A percentile compares a stretch with the other conserved stretches of the same genome.
These are phyloP conservation scores for Dimocarpus longan DNA, from an alignment of 345 rosid genomes.

Conservation along the genomic window DNA sequence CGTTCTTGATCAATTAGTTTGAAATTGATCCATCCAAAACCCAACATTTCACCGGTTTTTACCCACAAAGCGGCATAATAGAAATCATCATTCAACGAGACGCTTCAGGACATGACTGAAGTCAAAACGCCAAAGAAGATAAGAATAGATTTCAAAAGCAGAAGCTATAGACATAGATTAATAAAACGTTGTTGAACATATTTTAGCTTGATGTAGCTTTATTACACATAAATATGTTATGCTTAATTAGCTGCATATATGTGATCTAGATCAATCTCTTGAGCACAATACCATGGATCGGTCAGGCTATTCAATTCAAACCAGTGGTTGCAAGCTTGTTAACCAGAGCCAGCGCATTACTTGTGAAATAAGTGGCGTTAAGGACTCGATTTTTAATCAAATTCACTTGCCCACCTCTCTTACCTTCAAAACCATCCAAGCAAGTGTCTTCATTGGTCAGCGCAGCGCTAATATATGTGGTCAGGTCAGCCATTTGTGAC, in stretches of 20 bases:
- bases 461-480: slow-evolving; percentile 72
- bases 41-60: background rate
- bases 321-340: slow-evolving; percentile 70
- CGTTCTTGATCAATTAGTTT: no score
- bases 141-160: background rate
- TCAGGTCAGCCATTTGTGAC: slow-evolving; percentile 59
- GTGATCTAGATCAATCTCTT: background rate
- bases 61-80: background rate
- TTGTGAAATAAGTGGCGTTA: slow-evolving; percentile 51
- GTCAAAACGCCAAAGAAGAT: background rate
- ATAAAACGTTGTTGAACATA: background rate
- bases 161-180: background rate
- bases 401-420: slow-evolving; percentile 32
- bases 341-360: slow-evolving; percentile 83
- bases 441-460: slow-evolving; percentile 78
- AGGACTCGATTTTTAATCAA: slow-evolving; percentile 42
- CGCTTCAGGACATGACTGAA: no score
- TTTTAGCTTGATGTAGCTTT: background rate
- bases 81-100: no score
- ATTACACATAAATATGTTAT: background rate
- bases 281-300: slow-evolving; percentile 11
- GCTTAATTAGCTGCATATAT: no score
- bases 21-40: background rate
- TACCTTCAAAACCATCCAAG: slow-evolving; percentile 67
- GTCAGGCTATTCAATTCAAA: slow-evolving; percentile 15